Base-by-base conservation (phyloP, 2,329 filamentous ascomycete species). In the Alternaria conjuncta region DNA sequence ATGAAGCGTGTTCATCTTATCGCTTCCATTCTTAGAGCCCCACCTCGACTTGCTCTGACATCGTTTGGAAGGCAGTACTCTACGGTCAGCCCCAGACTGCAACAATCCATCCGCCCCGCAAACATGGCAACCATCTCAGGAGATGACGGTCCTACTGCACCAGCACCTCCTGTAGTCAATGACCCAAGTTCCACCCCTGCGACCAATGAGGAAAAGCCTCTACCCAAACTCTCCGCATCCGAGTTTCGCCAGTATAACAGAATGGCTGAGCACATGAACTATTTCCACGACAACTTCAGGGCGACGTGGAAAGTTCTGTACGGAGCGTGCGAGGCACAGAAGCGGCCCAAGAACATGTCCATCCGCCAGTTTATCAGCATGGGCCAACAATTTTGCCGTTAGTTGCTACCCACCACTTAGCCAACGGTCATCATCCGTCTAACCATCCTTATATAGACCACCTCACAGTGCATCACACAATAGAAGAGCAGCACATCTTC, bases 401-500 rank as follows among this genome's bases (percentile, higher is more conserved):
- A 60, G 60, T 25, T 26, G 11, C 5, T n/a, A n/a, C 23, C 15
- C 12, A 12, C 11, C 46, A 20, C 15, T 9, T 15, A 26, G 12
- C 20, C 5, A 12, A n/a, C n/a, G n/a, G n/a, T 18, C 7, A 54
- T 5, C 12, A 23, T 10, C 36, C 12, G 18, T 10, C 36, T 46
- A 21, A 57, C n/a, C 20, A 15, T 8, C 3, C 5, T 3, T 9
- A 32, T 20, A 55, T 15, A 57, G 47, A 58, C 15, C 86, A 91
- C 61, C 87, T 97, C n/a, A 86, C 88, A 10, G 81, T 87, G 61
- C 94, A 97, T 81, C 94, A 97, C 82, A 83, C 82, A 61, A 95
- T 97, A 73, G 94, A 97, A 79, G 94, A 97, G 80, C 81, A 84
- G 47, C 88, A 93, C 77, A 84, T 97, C 44, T 97, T 97, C 79